These are phyloP conservation scores for Alternaria postmessia DNA, from an alignment of 2,329 filamentous ascomycete genomes.

Conservation along the genomic window DNA sequence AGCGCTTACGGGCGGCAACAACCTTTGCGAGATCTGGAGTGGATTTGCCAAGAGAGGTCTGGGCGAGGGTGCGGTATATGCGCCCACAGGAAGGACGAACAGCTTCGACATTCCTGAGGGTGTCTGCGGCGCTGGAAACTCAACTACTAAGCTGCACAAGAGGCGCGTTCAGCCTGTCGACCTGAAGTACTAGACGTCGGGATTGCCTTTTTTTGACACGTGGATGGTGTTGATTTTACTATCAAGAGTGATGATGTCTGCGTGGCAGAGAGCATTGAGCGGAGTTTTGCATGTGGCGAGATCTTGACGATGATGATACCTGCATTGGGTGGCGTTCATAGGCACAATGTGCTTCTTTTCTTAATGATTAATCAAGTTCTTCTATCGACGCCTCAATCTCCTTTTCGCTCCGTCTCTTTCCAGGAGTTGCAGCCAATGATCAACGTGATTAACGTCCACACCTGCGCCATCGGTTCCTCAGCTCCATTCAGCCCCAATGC, in stretches of 20 bases:
- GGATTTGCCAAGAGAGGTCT: conserved; percentile 67
- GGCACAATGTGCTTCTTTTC: background rate
- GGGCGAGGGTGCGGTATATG: conserved; percentile 48
- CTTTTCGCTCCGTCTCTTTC: background rate
- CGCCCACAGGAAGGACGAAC: conserved; percentile 25
- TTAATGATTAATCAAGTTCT: background rate
- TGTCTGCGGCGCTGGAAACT: conserved; percentile 14
- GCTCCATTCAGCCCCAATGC: background rate
- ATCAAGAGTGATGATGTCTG: background rate
- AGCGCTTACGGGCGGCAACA: conserved; percentile 60
- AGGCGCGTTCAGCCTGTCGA: background rate
- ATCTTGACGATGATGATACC: conserved; percentile 1
- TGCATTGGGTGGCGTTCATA: conserved; percentile 4
- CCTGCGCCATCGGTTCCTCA: background rate
- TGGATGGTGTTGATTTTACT: background rate
- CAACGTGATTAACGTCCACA: background rate
- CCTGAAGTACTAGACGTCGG: background rate
- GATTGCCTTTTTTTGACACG: background rate
- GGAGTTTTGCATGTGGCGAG: background rate
- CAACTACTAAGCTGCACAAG: background rate
- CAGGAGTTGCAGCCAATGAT: background rate
- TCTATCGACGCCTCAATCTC: background rate
- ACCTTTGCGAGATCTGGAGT: conserved; percentile 63
- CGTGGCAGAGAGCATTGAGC: background rate
- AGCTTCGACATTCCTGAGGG: conserved; percentile 36